Evolutionary conservation across 2,329 filamentous ascomycete species (phyloP).

Genomic region (Fusarium devonianum): DNA sequence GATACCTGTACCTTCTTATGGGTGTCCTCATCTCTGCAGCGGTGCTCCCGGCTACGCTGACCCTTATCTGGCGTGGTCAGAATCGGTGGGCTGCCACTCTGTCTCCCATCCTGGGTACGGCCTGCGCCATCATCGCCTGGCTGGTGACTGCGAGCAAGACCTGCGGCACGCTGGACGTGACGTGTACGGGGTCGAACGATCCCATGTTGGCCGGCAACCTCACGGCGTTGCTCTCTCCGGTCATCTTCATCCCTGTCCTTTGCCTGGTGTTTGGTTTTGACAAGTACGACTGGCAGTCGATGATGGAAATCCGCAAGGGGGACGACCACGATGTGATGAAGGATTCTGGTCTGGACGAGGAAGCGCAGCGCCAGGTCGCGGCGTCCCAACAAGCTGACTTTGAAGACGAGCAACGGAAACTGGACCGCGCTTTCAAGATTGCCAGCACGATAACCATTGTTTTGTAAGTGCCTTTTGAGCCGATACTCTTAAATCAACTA

Average conservation of each 20-base stretch:
- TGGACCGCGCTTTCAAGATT: conserved; percentile 60
- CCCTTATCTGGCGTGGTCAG: conserved; percentile 81
- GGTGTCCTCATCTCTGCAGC: conserved; percentile 86
- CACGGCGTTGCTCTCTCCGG: conserved; percentile 76
- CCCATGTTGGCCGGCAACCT: conserved; percentile 91
- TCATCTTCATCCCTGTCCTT: conserved; percentile 75
- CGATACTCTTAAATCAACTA: background rate
- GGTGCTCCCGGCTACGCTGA: conserved; percentile 81
- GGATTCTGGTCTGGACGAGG: conserved; percentile 60
- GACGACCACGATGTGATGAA: conserved; percentile 78
- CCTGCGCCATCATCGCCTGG: conserved; percentile 75
- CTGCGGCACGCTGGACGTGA: conserved; percentile 72
- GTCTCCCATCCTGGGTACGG: conserved; percentile 70
- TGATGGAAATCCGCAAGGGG: conserved; percentile 77
- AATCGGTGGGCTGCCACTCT: conserved; percentile 74
- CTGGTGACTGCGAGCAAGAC: conserved; percentile 74
- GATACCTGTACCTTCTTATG: conserved; percentile 89
- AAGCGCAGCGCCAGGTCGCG: conserved; percentile 35
- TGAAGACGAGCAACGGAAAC: conserved; percentile 55
- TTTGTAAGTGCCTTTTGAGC: conserved; percentile 30
- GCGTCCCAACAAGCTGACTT: conserved; percentile 44
- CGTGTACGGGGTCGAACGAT: conserved; percentile 79
- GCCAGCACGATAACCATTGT: conserved; percentile 45
- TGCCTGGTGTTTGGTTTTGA: conserved; percentile 66
- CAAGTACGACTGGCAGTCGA: conserved; percentile 85